Percentiles rank a stretch among this genome's conserved stretches.
phyloP scores from a whole-genome alignment of 164 flowering plant genomes.

The Litsea cubeba region DNA sequence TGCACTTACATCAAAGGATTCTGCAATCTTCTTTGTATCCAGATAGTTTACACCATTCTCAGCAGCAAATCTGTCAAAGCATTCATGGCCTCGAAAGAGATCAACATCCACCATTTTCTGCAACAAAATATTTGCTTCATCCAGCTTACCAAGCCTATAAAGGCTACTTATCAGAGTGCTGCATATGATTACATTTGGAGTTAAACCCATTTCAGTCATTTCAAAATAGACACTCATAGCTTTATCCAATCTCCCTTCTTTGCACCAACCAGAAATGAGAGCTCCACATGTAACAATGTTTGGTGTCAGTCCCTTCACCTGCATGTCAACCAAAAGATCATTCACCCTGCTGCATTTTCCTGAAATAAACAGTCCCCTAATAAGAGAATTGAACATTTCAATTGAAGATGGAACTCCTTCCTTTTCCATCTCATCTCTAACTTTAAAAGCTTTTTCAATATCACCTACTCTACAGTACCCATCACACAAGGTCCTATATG shows the following conservation, averaged over 20 bases:
- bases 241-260: conserved; percentile 56
- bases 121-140: conserved; percentile 60
- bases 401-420: conserved; percentile 38
- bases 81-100: conserved; percentile 17
- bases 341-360: conserved; percentile 28
- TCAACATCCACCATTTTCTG: conserved; percentile 53
- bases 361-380: conserved; percentile 48
- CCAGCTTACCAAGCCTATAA: conserved; percentile 49
- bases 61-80: conserved; percentile 11
- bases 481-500: conserved; percentile 64
- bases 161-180: conserved; percentile 59
- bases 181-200: conserved; percentile 52
- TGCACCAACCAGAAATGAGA: conserved; percentile 76
- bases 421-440: conserved; percentile 55
- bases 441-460: conserved; percentile 49
- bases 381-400: conserved; percentile 74
- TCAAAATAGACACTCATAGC: conserved; percentile 49
- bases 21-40: conserved; percentile 32
- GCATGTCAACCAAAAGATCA: conserved; percentile 55
- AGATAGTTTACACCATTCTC: conserved; percentile 10
- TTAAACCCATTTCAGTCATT: conserved; percentile 57
- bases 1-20: conserved; percentile 38
- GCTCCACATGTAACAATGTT: conserved; percentile 65
- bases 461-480: conserved; percentile 73
- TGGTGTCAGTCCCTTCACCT: conserved; percentile 39